Percentiles rank a stretch among this genome's conserved stretches.
Evolutionary conservation across 2,329 filamentous ascomycete genomes (phyloP).

Genomic region (Aspergillus niger): DNA sequence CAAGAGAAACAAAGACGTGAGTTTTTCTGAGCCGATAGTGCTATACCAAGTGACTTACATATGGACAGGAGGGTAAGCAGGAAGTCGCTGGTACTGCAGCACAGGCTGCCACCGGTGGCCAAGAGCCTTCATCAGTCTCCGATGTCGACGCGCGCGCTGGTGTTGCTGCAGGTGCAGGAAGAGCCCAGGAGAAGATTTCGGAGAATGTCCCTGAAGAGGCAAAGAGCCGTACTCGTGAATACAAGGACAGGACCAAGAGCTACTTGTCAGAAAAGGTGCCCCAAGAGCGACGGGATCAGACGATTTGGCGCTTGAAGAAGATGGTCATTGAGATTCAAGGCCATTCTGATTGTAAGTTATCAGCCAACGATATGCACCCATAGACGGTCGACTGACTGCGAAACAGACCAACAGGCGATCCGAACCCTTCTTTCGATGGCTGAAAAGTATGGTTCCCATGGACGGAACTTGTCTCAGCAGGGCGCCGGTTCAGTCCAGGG

Average conservation of each 20-base stretch:
- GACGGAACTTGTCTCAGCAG: slow-evolving; percentile 65
- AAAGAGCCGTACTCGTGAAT: slow-evolving; percentile 42
- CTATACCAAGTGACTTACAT: neutral
- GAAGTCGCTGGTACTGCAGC: slow-evolving; percentile 60
- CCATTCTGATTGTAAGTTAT: slow-evolving; percentile 74
- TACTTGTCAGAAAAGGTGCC: slow-evolving; percentile 88
- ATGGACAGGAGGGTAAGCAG: slow-evolving; percentile 37
- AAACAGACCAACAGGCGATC: slow-evolving; percentile 76
- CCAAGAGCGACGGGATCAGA: slow-evolving; percentile 87
- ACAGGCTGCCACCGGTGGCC: slow-evolving; percentile 53
- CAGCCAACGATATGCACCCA: neutral
- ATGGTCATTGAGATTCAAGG: slow-evolving; percentile 97
- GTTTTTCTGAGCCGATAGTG: slow-evolving; percentile 21
- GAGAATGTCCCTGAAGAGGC: slow-evolving; percentile 66
- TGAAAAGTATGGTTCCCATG: slow-evolving; percentile 80
- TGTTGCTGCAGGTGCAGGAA: slow-evolving; percentile 37
- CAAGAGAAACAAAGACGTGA: slow-evolving; percentile 59
- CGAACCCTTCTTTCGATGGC: slow-evolving; percentile 81
- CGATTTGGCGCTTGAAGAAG: slow-evolving; percentile 92
- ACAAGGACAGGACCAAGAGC: slow-evolving; percentile 57
- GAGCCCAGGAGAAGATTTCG: slow-evolving; percentile 57
- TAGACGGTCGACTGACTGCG: neutral
- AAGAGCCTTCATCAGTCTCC: slow-evolving; percentile 50
- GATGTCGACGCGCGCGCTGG: slow-evolving; percentile 54
- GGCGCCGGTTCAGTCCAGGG: slow-evolving; percentile 70